phyloP scores from a whole-genome alignment of 306 rosid species.

The Trichosanthes truncata region DNA sequence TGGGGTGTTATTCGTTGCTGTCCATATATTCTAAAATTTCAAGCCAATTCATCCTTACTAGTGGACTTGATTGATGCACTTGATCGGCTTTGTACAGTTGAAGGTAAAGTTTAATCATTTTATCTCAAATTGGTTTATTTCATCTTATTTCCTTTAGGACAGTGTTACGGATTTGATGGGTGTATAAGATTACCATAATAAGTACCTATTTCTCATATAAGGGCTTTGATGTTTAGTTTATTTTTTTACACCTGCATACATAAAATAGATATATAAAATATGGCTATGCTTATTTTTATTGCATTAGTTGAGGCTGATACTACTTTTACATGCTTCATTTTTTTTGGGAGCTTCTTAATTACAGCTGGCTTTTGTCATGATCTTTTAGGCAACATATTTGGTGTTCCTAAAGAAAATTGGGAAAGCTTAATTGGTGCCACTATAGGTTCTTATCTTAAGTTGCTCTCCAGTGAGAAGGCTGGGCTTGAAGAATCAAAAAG shows the following conservation, averaged over 20 bases:
- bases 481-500: constrained; percentile 33
- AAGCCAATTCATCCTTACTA: constrained; percentile 35
- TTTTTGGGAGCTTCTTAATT: not conserved
- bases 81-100: constrained; percentile 37
- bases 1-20: constrained; percentile 76
- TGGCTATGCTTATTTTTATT: not conserved
- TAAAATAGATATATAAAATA: not conserved
- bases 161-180: not conserved
- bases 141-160: not conserved
- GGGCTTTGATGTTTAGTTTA: not conserved
- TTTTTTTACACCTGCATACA: not conserved
- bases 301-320: not conserved
- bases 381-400: constrained; percentile 31
- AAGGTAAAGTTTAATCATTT: constrained; percentile 22
- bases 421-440: constrained; percentile 65
- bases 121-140: not conserved
- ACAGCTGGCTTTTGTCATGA: not conserved
- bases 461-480: constrained; percentile 14
- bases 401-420: constrained; percentile 32
- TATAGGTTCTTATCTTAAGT: constrained; percentile 40
- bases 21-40: constrained; percentile 36
- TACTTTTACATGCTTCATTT: not conserved
- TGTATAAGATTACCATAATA: not conserved
- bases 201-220: not conserved
- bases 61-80: constrained; percentile 47